Conservation (phyloP, 1,284 basidiomycete genomes). For the Moesziomyces aphidis region DNA sequence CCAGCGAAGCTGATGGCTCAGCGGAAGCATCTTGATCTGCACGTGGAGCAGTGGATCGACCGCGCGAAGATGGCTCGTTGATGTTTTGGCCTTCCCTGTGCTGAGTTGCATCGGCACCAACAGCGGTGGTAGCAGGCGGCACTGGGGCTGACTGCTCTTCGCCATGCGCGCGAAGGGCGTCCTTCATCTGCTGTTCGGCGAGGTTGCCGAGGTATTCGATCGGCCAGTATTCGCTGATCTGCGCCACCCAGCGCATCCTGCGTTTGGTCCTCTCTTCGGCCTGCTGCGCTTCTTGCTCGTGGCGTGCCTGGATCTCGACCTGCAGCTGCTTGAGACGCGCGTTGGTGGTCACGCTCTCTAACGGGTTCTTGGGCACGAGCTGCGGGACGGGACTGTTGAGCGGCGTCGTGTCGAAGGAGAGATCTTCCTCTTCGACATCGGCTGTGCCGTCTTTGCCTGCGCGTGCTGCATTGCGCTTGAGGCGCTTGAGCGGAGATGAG, state of each 20-base stretch:
- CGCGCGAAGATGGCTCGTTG: not conserved
- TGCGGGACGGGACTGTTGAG: conserved; percentile 85
- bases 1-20: not conserved
- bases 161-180: conserved; percentile 56
- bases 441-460: conserved; percentile 24
- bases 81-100: not conserved
- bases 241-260: conserved; percentile 69
- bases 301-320: conserved; percentile 16
- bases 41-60: conserved; percentile 9
- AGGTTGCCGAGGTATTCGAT: conserved; percentile 80
- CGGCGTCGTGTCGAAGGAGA: conserved; percentile 55
- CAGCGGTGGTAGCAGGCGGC: not conserved
- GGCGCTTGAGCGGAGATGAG: conserved; percentile 18
- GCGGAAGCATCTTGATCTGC: not conserved
- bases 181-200: conserved; percentile 77
- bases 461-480: conserved; percentile 5
- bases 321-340: conserved; percentile 11
- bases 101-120: not conserved
- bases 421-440: conserved; percentile 58
- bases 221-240: conserved; percentile 81
- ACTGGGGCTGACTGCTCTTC: conserved; percentile 11
- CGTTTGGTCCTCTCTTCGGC: conserved; percentile 51
- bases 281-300: conserved; percentile 29
- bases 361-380: conserved; percentile 55
- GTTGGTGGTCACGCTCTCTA: conserved; percentile 15